These are phyloP conservation scores for Mortierella claussenii DNA, from an alignment of 192 early-diverging fungal genomes.

Conservation along the genomic window DNA sequence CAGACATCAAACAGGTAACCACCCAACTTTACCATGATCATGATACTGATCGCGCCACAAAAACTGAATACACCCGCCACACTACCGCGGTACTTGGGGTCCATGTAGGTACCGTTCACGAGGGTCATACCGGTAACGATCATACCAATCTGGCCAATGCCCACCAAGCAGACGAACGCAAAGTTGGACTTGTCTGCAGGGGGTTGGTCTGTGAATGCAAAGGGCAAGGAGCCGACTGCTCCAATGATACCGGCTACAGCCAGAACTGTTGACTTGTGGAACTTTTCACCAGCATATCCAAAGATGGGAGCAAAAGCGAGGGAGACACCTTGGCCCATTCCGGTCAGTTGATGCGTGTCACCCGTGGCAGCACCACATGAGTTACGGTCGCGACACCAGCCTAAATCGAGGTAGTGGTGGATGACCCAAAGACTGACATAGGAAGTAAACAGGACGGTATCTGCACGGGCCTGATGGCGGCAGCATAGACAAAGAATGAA, in stretches of 20 bases:
- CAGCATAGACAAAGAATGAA: no score
- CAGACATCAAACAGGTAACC: conserved; percentile 66
- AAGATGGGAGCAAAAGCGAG: conserved; percentile 71
- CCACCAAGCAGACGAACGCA: conserved; percentile 58
- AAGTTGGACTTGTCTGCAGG: conserved; percentile 57
- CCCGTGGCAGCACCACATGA: conserved; percentile 41
- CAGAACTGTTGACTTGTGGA: conserved; percentile 47
- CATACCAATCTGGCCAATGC: conserved; percentile 73
- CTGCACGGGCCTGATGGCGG: conserved; percentile 63
- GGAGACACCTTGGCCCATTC: conserved; percentile 72
- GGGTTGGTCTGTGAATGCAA: conserved; percentile 55
- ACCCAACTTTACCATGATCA: conserved; percentile 70
- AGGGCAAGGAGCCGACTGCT: conserved; percentile 59
- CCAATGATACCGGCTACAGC: conserved; percentile 60
- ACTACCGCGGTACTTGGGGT: conserved; percentile 62
- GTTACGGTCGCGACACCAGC: conserved; percentile 53
- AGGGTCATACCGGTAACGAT: conserved; percentile 72
- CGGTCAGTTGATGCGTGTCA: conserved; percentile 52
- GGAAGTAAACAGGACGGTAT: conserved; percentile 75
- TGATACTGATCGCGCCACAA: conserved; percentile 72
- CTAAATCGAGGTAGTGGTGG: conserved; percentile 68
- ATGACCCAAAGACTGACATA: conserved; percentile 74
- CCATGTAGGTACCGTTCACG: conserved; percentile 62
- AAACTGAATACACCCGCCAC: conserved; percentile 72
- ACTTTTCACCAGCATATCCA: conserved; percentile 54